Evolutionary conservation across 1,284 basidiomycete genomes (phyloP).

Genomic region (Malassezia slooffiae): DNA sequence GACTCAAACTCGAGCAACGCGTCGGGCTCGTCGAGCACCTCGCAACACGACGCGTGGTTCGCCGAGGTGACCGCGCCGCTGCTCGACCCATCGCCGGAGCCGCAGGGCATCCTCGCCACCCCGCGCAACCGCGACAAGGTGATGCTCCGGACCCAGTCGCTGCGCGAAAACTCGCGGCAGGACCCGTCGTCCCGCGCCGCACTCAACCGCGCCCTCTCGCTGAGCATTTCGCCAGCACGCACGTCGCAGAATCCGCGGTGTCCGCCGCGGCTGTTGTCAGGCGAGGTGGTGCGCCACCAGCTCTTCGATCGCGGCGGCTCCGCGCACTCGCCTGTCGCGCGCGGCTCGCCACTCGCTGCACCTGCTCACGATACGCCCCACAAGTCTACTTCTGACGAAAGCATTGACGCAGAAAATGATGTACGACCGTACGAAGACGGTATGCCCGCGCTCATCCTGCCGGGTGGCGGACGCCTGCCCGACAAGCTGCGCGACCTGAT

Average conservation of each 20-base stretch:
- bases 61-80: constrained; percentile 20
- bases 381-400: neutral
- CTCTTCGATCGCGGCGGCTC: too few relatives aligned
- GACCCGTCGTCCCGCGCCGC: too few relatives aligned
- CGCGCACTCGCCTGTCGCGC: constrained; percentile 10
- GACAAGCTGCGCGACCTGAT: constrained; percentile 33
- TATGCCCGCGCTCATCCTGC: constrained; percentile 33
- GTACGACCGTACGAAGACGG: constrained; percentile 28
- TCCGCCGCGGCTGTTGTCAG: too few relatives aligned
- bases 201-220: too few relatives aligned
- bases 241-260: too few relatives aligned
- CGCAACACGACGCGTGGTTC: too few relatives aligned
- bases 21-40: neutral
- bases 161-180: too few relatives aligned
- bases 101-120: constrained; percentile 16
- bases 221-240: too few relatives aligned
- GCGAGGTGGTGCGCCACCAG: too few relatives aligned
- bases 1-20: neutral
- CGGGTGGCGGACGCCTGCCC: constrained; percentile 37
- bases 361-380: constrained; percentile 2
- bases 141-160: constrained; percentile 1
- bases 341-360: constrained; percentile 5
- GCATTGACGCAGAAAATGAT: too few relatives aligned
- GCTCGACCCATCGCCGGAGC: constrained; percentile 21
- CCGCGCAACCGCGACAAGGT: too few relatives aligned